Evolutionary conservation across 495 filamentous ascomycete species (phyloP).

Genomic region (Aspergillus asperescens): DNA sequence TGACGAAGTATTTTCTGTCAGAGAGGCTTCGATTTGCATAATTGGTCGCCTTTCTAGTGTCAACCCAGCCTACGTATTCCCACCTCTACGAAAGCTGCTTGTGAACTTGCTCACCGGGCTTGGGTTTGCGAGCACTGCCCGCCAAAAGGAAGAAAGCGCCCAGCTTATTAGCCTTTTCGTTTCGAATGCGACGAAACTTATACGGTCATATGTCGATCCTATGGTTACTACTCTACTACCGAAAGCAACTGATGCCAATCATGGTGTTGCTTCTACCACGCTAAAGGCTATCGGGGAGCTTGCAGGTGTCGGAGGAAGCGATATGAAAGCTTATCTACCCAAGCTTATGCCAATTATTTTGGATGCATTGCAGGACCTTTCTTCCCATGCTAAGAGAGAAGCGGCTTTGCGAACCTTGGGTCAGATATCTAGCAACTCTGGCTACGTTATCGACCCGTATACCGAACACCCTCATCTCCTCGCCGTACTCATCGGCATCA

Average conservation of each 20-base stretch:
- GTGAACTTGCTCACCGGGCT: slow-evolving; percentile 95
- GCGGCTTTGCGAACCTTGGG: slow-evolving; percentile 87
- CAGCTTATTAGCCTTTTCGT: slow-evolving; percentile 89
- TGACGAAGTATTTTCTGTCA: slow-evolving; percentile 84
- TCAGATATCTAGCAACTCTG: slow-evolving; percentile 86
- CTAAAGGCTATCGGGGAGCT: slow-evolving; percentile 89
- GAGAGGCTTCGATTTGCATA: slow-evolving; percentile 91
- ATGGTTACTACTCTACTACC: slow-evolving; percentile 88
- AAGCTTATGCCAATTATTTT: slow-evolving; percentile 93
- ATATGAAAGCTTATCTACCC: slow-evolving; percentile 83
- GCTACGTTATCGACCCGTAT: slow-evolving; percentile 97
- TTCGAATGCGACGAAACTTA: slow-evolving; percentile 80
- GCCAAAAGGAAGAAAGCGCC: slow-evolving; percentile 93
- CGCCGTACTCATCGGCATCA: slow-evolving; percentile 86
- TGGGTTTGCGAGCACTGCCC: slow-evolving; percentile 87
- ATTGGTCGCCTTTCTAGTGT: slow-evolving; percentile 86
- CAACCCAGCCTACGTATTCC: slow-evolving; percentile 97
- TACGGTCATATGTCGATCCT: slow-evolving; percentile 92
- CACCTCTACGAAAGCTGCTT: slow-evolving; percentile 84
- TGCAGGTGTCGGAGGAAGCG: slow-evolving; percentile 83
- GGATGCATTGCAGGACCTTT: slow-evolving; percentile 84
- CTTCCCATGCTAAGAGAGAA: slow-evolving; percentile 80
- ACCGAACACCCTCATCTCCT: slow-evolving; percentile 89
- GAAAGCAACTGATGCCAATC: slow-evolving; percentile 75
- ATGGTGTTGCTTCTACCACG: slow-evolving; percentile 86